Conservation (phyloP, 1,284 basidiomycete species). For the Exobasidium cylindrosporum region DNA sequence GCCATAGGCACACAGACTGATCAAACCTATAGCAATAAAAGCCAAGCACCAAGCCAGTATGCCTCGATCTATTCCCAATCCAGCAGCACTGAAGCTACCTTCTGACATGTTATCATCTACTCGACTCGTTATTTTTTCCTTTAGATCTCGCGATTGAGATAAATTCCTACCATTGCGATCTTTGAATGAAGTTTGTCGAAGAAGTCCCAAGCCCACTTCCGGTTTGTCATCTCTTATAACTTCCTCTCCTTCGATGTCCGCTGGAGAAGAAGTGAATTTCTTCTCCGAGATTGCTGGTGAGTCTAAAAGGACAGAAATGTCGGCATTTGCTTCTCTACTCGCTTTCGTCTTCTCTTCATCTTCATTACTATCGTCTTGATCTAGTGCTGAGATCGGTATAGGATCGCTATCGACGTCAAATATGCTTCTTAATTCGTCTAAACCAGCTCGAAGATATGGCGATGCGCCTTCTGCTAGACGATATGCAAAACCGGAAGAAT, state of each 20-base stretch:
- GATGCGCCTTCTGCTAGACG: conserved; percentile 17
- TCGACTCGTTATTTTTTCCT: not conserved
- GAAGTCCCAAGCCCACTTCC: not conserved
- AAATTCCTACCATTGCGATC: not conserved
- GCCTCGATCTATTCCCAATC: conserved; percentile 15
- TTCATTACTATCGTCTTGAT: not conserved
- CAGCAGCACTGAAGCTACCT: not conserved
- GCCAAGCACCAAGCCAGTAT: conserved; percentile 28
- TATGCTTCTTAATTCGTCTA: conserved; percentile 40
- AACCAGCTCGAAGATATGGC: conserved; percentile 35
- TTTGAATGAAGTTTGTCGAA: not conserved
- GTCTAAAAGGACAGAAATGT: not conserved
- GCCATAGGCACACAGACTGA: conserved; percentile 28
- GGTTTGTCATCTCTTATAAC: not conserved
- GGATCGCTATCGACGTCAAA: conserved; percentile 37
- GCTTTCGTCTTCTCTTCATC: not conserved
- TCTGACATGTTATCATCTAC: not conserved
- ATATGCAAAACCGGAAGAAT: not conserved
- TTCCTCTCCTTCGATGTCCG: not conserved
- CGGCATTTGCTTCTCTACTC: not conserved
- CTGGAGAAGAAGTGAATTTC: not conserved
- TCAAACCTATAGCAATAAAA: conserved; percentile 24
- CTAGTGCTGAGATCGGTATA: conserved; percentile 3
- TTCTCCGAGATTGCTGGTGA: not conserved
- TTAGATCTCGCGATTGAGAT: not conserved